A percentile compares a stretch with the other conserved stretches of the same genome.
phyloP scores from a whole-genome alignment of 441 rosid genomes.

The Populus tomentosa region DNA sequence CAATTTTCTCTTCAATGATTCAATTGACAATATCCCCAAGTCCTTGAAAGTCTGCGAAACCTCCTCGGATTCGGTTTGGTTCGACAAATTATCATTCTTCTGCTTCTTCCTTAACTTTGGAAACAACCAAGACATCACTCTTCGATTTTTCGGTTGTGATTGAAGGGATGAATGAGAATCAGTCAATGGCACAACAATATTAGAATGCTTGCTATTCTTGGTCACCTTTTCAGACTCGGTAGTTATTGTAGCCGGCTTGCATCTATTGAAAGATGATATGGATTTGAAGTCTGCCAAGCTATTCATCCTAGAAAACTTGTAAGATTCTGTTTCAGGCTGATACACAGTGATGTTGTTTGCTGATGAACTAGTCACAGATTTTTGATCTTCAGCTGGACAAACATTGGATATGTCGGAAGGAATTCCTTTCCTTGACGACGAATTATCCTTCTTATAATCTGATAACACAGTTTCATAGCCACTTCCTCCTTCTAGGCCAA shows the following conservation, averaged over 20 bases:
- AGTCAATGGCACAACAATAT: constrained; percentile 67
- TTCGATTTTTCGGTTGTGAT: constrained; percentile 53
- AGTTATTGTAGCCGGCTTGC: constrained; percentile 41
- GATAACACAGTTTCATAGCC: constrained; percentile 37
- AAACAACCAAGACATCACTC: constrained; percentile 73
- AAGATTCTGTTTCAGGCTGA: constrained; percentile 39
- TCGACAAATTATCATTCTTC: constrained; percentile 55
- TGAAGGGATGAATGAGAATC: constrained; percentile 59
- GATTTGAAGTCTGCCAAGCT: constrained; percentile 64
- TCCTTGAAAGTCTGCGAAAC: constrained; percentile 63
- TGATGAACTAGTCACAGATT: constrained; percentile 40
- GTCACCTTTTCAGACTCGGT: constrained; percentile 24
- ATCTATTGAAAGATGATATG: constrained; percentile 61
- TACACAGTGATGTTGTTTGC: constrained; percentile 35
- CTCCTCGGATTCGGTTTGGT: constrained; percentile 66
- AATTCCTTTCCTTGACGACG: constrained; percentile 50
- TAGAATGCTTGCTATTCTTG: constrained; percentile 50
- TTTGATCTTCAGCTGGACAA: constrained; percentile 51
- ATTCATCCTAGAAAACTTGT: constrained; percentile 49
- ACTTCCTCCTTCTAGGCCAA: constrained; percentile 41
- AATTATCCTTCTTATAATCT: constrained; percentile 50
- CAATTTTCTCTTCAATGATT: constrained; percentile 66
- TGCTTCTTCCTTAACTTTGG: constrained; percentile 73
- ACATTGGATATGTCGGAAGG: constrained; percentile 30
- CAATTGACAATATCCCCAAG: constrained; percentile 43